Percentiles rank a stretch among this genome's conserved stretches.
These are phyloP conservation scores for Neurospora sp. DNA, from an alignment of 495 filamentous ascomycete species.

Conservation along the genomic window DNA sequence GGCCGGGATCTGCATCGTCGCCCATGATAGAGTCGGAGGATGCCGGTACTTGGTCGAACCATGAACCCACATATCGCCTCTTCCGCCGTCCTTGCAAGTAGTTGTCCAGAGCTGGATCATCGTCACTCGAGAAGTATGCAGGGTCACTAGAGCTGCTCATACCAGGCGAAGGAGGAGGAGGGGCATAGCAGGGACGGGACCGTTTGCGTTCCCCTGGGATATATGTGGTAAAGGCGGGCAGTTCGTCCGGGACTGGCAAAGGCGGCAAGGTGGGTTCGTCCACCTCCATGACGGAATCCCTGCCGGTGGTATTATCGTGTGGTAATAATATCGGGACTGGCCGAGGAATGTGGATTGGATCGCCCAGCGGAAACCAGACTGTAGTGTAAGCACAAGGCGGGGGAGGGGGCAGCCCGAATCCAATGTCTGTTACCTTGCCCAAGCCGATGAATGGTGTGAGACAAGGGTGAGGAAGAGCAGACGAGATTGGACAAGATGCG, in stretches of 20 bases:
- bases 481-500: not conserved
- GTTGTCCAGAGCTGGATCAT: constrained; percentile 63
- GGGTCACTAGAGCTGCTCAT: constrained; percentile 55
- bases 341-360: not conserved
- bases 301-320: constrained; percentile 12
- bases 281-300: constrained; percentile 10
- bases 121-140: constrained; percentile 69
- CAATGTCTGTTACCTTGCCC: not conserved
- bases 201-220: constrained; percentile 34
- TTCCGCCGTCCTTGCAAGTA: constrained; percentile 44
- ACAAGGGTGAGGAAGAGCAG: not conserved
- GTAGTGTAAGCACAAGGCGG: not conserved
- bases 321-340: not conserved
- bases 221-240: constrained; percentile 17
- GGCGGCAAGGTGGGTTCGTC: constrained; percentile 37
- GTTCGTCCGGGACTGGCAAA: constrained; percentile 15
- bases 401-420: not conserved
- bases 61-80: constrained; percentile 56
- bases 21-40: constrained; percentile 33
- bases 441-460: not conserved
- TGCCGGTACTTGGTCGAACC: constrained; percentile 52
- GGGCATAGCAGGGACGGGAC: constrained; percentile 14
- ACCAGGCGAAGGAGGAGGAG: constrained; percentile 13
- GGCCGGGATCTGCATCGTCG: constrained; percentile 13
- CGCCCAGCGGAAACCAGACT: not conserved